Conservation (phyloP, 2,329 filamentous ascomycete genomes). For the Colletotrichum sp. region DNA sequence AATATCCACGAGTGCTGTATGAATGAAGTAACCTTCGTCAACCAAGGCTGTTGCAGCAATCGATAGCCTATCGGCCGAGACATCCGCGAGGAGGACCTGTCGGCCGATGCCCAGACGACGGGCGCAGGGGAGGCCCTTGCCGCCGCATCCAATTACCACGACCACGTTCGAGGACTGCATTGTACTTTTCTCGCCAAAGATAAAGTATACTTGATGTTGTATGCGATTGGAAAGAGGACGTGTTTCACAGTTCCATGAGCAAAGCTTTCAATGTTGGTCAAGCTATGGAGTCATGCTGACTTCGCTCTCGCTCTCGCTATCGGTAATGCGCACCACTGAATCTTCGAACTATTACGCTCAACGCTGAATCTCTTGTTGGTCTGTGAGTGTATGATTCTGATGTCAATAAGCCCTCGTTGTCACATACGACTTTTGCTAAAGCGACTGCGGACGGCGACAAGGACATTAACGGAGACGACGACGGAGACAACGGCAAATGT, state of each 20-base stretch:
- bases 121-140: not conserved
- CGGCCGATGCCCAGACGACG: not conserved
- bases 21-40: not conserved
- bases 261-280: not conserved
- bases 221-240: not conserved
- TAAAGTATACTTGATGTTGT: not conserved
- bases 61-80: not conserved
- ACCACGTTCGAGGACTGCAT: not conserved
- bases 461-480: too few relatives aligned
- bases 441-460: not conserved
- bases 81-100: not conserved
- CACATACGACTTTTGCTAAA: fast-evolving
- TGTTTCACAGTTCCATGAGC: not conserved
- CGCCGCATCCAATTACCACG: not conserved
- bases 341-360: not conserved
- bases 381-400: fast-evolving
- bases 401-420: fast-evolving
- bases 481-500: too few relatives aligned
- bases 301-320: not conserved
- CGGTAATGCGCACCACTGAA: not conserved
- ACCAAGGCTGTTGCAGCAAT: not conserved
- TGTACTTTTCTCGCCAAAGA: not conserved
- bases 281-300: not conserved
- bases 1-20: not conserved
- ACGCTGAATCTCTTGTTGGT: fast-evolving